Evolutionary conservation across 305 asterid genomes (phyloP).

Genomic region (Stenogyne calaminthoides): DNA sequence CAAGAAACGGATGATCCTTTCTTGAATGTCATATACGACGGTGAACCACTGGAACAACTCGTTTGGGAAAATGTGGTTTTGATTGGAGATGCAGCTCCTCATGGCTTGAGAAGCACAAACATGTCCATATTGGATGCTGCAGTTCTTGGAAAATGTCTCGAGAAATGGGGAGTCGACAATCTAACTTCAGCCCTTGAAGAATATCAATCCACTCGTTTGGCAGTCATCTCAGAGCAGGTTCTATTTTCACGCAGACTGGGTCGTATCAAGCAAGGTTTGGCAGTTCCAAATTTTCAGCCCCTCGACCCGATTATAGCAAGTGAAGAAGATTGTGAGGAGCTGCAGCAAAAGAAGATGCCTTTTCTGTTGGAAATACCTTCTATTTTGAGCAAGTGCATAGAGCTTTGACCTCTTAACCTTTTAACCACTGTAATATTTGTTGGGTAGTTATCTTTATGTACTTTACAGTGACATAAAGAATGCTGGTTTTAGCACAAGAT

Average conservation of each 20-base stretch:
- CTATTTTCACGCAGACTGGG: conserved; percentile 67
- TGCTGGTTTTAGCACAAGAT: neutral
- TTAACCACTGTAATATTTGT: neutral
- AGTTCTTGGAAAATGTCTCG: conserved; percentile 66
- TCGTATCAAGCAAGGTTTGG: conserved; percentile 73
- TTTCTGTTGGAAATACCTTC: conserved; percentile 54
- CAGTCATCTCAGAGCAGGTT: conserved; percentile 65
- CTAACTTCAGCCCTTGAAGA: conserved; percentile 61
- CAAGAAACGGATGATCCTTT: conserved; percentile 70
- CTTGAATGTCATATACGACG: conserved; percentile 72
- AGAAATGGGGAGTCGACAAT: conserved; percentile 58
- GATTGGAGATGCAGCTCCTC: conserved; percentile 94
- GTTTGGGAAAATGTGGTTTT: conserved; percentile 69
- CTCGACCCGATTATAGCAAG: conserved; percentile 52
- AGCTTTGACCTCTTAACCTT: conserved; percentile 16
- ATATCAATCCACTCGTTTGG: conserved; percentile 64
- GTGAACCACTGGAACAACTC: conserved; percentile 60
- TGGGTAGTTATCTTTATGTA: neutral
- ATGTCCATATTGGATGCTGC: conserved; percentile 83
- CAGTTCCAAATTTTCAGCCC: conserved; percentile 33
- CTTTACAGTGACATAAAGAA: neutral
- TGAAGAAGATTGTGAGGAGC: conserved; percentile 56
- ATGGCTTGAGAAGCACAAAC: conserved; percentile 86
- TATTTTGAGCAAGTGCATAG: conserved; percentile 30
- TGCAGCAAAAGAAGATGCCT: conserved; percentile 78